These are phyloP conservation scores for Yamadazyma akitaensis DNA, from an alignment of 805 yeast species.

Conservation along the genomic window DNA sequence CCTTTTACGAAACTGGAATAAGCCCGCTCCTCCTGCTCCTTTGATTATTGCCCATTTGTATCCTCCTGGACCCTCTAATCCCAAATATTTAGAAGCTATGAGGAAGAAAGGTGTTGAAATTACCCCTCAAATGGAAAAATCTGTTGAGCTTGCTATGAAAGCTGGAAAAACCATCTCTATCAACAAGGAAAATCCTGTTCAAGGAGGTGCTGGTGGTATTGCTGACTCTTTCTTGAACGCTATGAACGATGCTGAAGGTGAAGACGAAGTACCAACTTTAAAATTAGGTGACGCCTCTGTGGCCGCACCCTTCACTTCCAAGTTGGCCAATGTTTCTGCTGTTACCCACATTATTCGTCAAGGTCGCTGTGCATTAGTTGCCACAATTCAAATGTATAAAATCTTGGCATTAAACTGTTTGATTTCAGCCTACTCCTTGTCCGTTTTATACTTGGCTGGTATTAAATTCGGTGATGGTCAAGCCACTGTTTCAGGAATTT, in stretches of 20 bases:
- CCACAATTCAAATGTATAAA: constrained; percentile 98
- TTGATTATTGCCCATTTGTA: constrained; percentile 85
- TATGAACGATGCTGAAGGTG: constrained; percentile 52
- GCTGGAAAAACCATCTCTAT: constrained; percentile 21
- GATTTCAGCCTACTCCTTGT: constrained; percentile 92
- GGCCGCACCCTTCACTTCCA: constrained; percentile 98
- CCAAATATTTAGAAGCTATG: constrained; percentile 80
- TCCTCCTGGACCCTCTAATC: constrained; percentile 94
- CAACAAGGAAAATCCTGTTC: constrained; percentile 26
- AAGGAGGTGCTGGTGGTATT: constrained; percentile 22
- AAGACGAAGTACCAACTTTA: constrained; percentile 88
- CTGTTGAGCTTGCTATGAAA: constrained; percentile 52
- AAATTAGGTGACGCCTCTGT: constrained; percentile 98
- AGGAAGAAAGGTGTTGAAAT: constrained; percentile 79
- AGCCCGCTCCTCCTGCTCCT: constrained; percentile 83
- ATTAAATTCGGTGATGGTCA: constrained; percentile 98
- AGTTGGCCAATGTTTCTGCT: constrained; percentile 85
- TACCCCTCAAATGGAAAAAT: constrained; percentile 66
- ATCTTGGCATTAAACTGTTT: constrained; percentile 94
- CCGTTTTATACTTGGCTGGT: constrained; percentile 93
- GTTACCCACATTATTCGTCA: constrained; percentile 93
- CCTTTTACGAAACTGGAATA: constrained; percentile 75
- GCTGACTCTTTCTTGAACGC: constrained; percentile 66
- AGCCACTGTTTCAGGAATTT: constrained; percentile 92
- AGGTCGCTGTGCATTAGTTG: constrained; percentile 96